A percentile compares a stretch with the other conserved stretches of the same genome.
phyloP scores from a whole-genome alignment of 2,329 filamentous ascomycete genomes.

The Colletotrichum sp. region DNA sequence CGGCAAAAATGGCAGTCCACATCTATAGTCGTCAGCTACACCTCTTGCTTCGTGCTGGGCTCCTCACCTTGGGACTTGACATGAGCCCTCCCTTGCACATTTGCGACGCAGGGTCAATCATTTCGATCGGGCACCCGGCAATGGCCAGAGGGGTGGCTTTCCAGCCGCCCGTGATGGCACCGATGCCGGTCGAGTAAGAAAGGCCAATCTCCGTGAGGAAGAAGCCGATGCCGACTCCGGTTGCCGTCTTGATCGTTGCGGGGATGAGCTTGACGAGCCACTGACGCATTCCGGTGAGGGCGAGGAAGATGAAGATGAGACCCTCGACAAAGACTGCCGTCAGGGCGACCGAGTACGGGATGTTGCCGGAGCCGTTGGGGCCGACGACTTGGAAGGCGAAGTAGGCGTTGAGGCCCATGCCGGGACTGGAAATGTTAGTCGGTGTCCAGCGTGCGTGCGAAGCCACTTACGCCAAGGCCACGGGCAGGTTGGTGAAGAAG shows the following conservation, averaged over 20 bases:
- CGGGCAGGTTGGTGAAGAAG: conserved; percentile 80
- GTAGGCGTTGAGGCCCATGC: conserved; percentile 73
- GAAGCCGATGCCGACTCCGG: conserved; percentile 68
- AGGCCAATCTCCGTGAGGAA: conserved; percentile 69
- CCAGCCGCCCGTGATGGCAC: conserved; percentile 74
- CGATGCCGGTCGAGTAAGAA: conserved; percentile 83
- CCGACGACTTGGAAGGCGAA: conserved; percentile 73
- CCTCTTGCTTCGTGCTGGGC: background rate
- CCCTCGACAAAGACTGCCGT: conserved; percentile 71
- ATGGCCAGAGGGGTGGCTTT: conserved; percentile 74
- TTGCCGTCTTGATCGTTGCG: conserved; percentile 68
- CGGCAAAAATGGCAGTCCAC: conserved; percentile 86
- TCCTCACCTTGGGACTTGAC: conserved; percentile 72
- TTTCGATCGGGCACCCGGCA: conserved; percentile 71
- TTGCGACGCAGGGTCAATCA: conserved; percentile 49
- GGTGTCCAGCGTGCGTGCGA: background rate
- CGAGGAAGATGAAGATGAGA: conserved; percentile 67
- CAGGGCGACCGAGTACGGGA: conserved; percentile 65
- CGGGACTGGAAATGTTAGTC: conserved; percentile 51
- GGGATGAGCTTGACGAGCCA: conserved; percentile 74
- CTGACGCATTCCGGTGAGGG: conserved; percentile 72
- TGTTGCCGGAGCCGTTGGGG: conserved; percentile 58
- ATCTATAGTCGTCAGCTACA: conserved; percentile 49
- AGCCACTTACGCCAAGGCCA: conserved; percentile 70
- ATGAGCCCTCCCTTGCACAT: conserved; percentile 69